Conservation (phyloP, 2,329 filamentous ascomycete genomes). For the Colletotrichum sp. region DNA sequence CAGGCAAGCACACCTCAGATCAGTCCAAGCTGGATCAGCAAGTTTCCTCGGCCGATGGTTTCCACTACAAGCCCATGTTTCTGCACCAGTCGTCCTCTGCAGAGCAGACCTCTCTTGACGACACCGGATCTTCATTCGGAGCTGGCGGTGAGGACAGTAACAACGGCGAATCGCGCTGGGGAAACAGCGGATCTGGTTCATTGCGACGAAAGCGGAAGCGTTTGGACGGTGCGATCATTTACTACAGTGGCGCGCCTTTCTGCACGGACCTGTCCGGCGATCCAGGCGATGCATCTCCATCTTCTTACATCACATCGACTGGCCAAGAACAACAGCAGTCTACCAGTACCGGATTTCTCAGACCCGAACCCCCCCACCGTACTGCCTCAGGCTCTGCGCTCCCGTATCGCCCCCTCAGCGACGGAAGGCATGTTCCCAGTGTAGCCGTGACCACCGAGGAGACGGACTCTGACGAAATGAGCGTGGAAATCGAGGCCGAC, state of each 20-base stretch:
- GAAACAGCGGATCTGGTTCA: constrained; percentile 51
- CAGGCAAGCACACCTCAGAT: constrained; percentile 33
- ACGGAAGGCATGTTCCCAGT: constrained; percentile 28
- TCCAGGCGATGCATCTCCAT: constrained; percentile 50
- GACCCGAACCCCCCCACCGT: constrained; percentile 31
- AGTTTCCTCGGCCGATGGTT: constrained; percentile 47
- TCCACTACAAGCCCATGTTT: constrained; percentile 71
- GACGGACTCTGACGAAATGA: constrained; percentile 34
- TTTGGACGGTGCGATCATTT: constrained; percentile 79
- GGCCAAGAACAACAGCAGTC: constrained; percentile 38
- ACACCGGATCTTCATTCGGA: constrained; percentile 53
- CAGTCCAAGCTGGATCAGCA: constrained; percentile 44
- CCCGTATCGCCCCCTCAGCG: constrained; percentile 54
- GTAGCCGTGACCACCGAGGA: neutral
- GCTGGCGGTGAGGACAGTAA: constrained; percentile 51
- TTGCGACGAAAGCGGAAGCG: constrained; percentile 57
- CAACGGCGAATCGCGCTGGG: constrained; percentile 50
- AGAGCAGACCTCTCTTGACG: constrained; percentile 52
- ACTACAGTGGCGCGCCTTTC: constrained; percentile 81
- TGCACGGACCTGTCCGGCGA: constrained; percentile 82
- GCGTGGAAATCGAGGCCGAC: constrained; percentile 37
- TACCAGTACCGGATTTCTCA: constrained; percentile 22
- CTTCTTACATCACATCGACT: constrained; percentile 54
- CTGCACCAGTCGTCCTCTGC: constrained; percentile 53
- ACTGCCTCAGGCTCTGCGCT: constrained; percentile 58